Base-by-base conservation (phyloP, 768 basidiomycete genomes). In the Scleroderma citrinum region DNA sequence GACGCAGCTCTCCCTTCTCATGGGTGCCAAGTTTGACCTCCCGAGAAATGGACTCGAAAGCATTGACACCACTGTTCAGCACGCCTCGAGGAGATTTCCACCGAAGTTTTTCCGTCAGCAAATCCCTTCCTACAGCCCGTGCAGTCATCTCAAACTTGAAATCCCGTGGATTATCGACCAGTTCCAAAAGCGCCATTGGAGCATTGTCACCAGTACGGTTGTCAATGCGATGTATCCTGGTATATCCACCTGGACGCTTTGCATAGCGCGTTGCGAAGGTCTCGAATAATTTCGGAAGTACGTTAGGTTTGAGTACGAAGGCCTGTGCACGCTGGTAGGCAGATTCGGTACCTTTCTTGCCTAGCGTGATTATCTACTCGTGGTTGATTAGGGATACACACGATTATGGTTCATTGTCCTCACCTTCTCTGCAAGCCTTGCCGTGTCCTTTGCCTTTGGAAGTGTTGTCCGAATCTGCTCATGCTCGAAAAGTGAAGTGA, bases 401-500 rank as follows among this genome's bases (percentile, higher is more conserved):
- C 32, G 46, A 32, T 36, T 43, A 35, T 26, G 5, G 17, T 24
- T 21, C 8, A 23, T 13, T 5, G 13, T 30, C 16, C 59, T 19
- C 50, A 85, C 93, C 83, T 95, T 94, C 63, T 99, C 95, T 14
- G 93, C 94, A 46, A 97, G 71, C 56, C 92, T 77, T 13, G 91
- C 91, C 5, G 93, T 73, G 59, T 96, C 93, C 64, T 87, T 85
- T 2, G 96, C 96, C 68, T 97, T 98, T 29, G 95, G 86, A 14
- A 97, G 70, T 0, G 96, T 99, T 6, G 96, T 98, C 66, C 88
- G 86, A 63, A 99, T 92, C 63, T 91, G 88, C 61, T 96, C 92
- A 69, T 98, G 92, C 62, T 97, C 83, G 49, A 99, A 78, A 30
- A 98, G 77, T 5, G 92, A 93, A 21, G 92, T 89, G 53, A 99